Conservation (phyloP, 2,329 filamentous ascomycete species). For the Phialophora macrospora region DNA sequence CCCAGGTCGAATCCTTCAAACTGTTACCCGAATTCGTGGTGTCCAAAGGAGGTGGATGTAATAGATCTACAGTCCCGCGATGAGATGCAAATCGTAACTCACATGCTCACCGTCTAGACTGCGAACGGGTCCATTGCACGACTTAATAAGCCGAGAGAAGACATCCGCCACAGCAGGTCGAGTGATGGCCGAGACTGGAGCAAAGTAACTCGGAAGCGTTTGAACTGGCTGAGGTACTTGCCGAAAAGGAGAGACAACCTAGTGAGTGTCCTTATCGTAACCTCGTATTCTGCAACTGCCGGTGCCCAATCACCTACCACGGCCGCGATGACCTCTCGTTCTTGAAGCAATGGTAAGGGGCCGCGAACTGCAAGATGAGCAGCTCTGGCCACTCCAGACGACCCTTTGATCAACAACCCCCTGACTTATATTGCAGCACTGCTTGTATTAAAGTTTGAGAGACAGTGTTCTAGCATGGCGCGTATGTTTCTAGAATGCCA, state of each 20-base stretch:
- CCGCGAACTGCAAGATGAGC: background rate
- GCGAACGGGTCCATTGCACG: background rate
- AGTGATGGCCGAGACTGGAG: background rate
- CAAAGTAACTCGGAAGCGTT: background rate
- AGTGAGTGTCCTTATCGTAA: background rate
- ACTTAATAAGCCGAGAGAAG: background rate
- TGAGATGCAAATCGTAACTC: background rate
- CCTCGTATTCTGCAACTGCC: background rate
- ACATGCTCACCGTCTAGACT: background rate
- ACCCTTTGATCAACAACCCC: background rate
- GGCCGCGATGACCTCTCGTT: background rate
- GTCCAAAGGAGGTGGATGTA: no score
- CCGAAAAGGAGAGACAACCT: background rate
- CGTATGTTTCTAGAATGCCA: background rate
- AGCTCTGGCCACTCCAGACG: background rate
- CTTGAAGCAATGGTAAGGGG: background rate
- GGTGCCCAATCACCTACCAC: background rate
- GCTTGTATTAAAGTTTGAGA: slow-evolving; percentile 2
- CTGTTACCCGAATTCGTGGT: background rate
- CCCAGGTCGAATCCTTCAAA: background rate
- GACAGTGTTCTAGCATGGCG: background rate
- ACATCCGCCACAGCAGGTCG: background rate
- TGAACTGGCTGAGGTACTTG: background rate
- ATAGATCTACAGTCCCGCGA: background rate
- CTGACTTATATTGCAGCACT: background rate